Evolutionary conservation across 1,139 yeast genomes (phyloP), one percentile per base, ranked within the genome.

Genomic region (Fermentozyma sake): DNA sequence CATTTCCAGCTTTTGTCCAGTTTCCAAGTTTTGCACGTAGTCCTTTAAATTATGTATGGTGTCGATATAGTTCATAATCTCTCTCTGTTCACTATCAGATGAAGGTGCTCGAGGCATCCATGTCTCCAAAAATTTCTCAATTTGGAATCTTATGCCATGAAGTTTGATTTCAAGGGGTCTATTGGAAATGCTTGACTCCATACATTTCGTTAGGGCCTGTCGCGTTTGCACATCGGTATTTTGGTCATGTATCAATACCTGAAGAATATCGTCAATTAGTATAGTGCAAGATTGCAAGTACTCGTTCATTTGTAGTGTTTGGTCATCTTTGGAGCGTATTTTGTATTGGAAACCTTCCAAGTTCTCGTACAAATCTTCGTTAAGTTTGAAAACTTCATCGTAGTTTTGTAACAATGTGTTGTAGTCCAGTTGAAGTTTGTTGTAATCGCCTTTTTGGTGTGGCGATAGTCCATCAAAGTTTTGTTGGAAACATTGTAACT

Each of bases 281-380:
- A 21, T 27, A 6, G 46, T 34, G 27, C 52, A 45, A 8, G 39
- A 31, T 2, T 44, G 43, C 2, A 52, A 29, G 13, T 32, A 39
- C 13, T 36, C 36, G 13, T 45, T 41, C 10, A 44, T 23, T 12
- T 42, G 34, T 4, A 35, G 35, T 2, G 56, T 24, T 15, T 39
- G 43, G 4, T 22, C 24, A 18, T 62, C 63, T 31, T 59, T 53
- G 11, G 48, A 45, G 14, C 48, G 46, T 9, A 58, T 33, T 25
- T 54, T 54, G n/a, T 39, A 31, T 31, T 65, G 61, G 34, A 60
- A 61, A 2, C 42, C 44, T 33, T 63, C 69, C 22, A 66, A 46
- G 31, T 49, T 65, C 8, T 48, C 43, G 34, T 61, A 60, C 24
- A 67, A 46, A 26, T 66, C 72, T 30, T 64, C 60, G 32, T 66